These are phyloP conservation scores for Trichophaea hybrida DNA, from an alignment of 2,329 filamentous ascomycete species.

Conservation along the genomic window DNA sequence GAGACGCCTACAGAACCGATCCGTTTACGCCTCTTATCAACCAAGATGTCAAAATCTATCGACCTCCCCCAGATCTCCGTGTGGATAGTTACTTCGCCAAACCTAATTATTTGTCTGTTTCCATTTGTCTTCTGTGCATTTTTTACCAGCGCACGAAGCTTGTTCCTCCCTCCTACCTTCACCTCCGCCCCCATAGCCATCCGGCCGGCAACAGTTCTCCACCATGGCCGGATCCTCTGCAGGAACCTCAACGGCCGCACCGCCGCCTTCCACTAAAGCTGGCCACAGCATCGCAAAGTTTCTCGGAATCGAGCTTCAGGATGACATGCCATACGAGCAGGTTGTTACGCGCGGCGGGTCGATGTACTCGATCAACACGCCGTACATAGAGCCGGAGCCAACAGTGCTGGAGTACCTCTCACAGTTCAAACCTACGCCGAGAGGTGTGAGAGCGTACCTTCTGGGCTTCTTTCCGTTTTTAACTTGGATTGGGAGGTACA, in stretches of 20 bases:
- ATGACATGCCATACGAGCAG: slow-evolving; percentile 43
- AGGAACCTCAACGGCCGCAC: neutral
- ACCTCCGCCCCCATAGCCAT: neutral
- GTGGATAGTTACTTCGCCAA: too few species aligned
- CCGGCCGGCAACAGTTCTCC: neutral
- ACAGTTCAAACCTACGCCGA: slow-evolving; percentile 45
- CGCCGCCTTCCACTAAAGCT: slow-evolving; percentile 37
- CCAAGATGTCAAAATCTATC: too few species aligned
- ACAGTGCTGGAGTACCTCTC: slow-evolving; percentile 57
- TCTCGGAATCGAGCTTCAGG: slow-evolving; percentile 67
- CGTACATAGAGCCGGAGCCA: slow-evolving; percentile 71
- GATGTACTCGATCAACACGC: slow-evolving; percentile 54
- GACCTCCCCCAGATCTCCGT: too few species aligned
- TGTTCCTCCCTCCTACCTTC: neutral
- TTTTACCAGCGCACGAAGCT: neutral
- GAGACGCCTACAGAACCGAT: neutral
- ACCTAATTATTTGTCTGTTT: too few species aligned
- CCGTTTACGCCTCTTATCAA: neutral
- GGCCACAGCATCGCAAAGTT: slow-evolving; percentile 63
- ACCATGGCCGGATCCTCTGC: neutral
- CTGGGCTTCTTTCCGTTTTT: slow-evolving; percentile 57
- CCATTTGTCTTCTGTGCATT: neutral
- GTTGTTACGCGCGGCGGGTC: slow-evolving; percentile 65
- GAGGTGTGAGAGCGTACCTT: slow-evolving; percentile 46
- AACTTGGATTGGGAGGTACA: slow-evolving; percentile 81